Evolutionary conservation across 768 basidiomycete species (phyloP), one percentile per base, ranked within the genome.

Genomic region (Agaricus sinodeliciosus): DNA sequence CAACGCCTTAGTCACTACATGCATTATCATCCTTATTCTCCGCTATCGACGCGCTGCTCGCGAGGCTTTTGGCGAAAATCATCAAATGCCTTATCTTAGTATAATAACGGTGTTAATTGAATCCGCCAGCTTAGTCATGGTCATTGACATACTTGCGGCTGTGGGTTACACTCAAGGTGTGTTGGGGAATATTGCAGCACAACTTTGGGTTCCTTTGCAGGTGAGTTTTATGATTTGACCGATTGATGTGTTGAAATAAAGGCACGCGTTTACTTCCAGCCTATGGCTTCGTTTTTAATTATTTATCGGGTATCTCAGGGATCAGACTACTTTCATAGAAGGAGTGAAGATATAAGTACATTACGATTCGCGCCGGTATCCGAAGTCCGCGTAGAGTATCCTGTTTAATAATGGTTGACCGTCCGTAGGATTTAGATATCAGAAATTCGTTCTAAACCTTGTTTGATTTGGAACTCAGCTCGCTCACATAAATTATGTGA

Each of bases 101-200:
- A 47, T 59, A 25, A 49, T 59, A 18, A 48, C 51, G 9, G 45
- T 59, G 36, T 50, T 55, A 22, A n/a, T 59, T 22, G 58, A 59
- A 50, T 59, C 58, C 4, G 58, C 58, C 13, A 41, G 40, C 27
- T 35, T 59, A 27, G 54, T 54, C 26, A 41, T 59, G 15, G 4
- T 56, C 13, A 19, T 49, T 27, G 37, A 49, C n/a, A 8, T 49
- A 12, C 39, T 49, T 15, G 48, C 22, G 4, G 26, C 37, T 39
- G n/a, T 49, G 3, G 16, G 25, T 35, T 22, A 25, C 15, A 34
- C 9, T 11, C 25, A 28, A 2, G 45, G 19, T 28, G 39, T 48
- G 46, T 13, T 42, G 2, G 27, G 41, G 34, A 18, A 31, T 12
- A 18, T 49, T 22, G 48, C 48, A 2, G 12, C 26, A 4, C 48